phyloP scores from a whole-genome alignment of 2,329 filamentous ascomycete species.

The Fusarium sp. region DNA sequence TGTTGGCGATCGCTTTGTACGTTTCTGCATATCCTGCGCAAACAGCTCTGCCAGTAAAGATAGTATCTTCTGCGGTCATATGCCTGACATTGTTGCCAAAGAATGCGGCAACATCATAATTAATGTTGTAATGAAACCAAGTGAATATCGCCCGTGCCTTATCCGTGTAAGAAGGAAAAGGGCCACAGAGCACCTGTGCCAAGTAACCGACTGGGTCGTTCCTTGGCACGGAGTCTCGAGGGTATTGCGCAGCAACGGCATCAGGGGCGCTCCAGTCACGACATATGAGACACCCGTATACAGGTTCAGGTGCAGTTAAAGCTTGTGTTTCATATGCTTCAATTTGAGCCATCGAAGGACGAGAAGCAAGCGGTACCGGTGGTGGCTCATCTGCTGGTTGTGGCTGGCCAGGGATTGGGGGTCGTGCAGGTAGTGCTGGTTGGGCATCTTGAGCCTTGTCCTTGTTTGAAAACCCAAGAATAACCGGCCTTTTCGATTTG shows the following conservation, averaged over 20 bases:
- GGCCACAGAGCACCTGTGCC: conserved; percentile 79
- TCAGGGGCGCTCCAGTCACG: conserved; percentile 90
- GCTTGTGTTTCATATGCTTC: conserved; percentile 55
- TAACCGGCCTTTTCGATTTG: conserved; percentile 28
- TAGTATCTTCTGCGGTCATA: conserved; percentile 76
- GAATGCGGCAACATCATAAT: conserved; percentile 84
- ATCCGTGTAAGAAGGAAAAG: conserved; percentile 85
- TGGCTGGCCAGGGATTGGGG: conserved; percentile 28
- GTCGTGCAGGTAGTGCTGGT: conserved; percentile 27
- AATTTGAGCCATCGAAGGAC: conserved; percentile 64
- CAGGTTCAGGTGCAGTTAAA: conserved; percentile 40
- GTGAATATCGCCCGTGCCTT: conserved; percentile 94
- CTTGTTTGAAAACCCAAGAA: conserved; percentile 32
- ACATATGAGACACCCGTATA: conserved; percentile 76
- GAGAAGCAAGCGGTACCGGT: conserved; percentile 63
- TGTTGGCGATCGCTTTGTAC: conserved; percentile 80
- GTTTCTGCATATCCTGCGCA: conserved; percentile 91
- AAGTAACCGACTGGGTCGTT: conserved; percentile 76
- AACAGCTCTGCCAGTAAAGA: conserved; percentile 83
- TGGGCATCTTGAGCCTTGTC: conserved; percentile 23
- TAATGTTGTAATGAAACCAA: conserved; percentile 94
- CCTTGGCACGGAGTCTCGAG: conserved; percentile 74
- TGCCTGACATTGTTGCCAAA: conserved; percentile 76
- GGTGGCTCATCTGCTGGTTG: conserved; percentile 57
- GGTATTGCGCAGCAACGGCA: conserved; percentile 79